Evolutionary conservation across 1,284 basidiomycete genomes (phyloP), one percentile per base, ranked within the genome.

Genomic region (Jaminaea rosea): DNA sequence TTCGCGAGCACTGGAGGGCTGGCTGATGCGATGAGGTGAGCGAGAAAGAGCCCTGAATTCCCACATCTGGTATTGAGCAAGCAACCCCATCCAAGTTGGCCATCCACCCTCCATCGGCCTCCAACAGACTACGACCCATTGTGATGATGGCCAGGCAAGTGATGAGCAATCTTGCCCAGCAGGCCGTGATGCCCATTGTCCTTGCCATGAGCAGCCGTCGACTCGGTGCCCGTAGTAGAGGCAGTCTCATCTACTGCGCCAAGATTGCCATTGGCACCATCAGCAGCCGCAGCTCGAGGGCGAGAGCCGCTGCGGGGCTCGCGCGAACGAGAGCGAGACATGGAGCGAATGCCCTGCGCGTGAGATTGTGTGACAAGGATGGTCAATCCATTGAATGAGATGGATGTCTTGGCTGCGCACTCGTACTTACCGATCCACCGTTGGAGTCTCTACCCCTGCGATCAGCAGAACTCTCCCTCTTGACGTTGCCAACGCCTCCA

Each of bases 401-500:
- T 32, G 32, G 46, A 32, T 19, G 8, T 48, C 46, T 24, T 26
- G 27, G 46, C 52, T 55, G 36, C 50, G 26, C 37, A 47, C 56
- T 58, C 53, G 55, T 53, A 54, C 65, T 61, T 15, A 60, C 60
- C 26, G 56, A 53, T 23, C 49, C 56, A 11, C 31, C 57, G 15
- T 47, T 17, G 23, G 21, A 9, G 6, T 55, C 53, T 31, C 67
- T 55, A 6, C 65, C 59, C 11, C 65, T 53, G 47, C 58, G 58
- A 34, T 66, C 60, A 21, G 37, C 54, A 1, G 46, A 23, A 23
- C 34, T 21, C 29, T 48, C 37, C 31, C 46, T 19, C 34, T 34
- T 51, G 23, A 85, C 78, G 63, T 87, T 87, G 1, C 82, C 84
- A 2, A 75, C 65, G 15, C 85, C 85, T 15, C 85, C 85, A 32